Conservation (phyloP, 768 basidiomycete species). For the Cystofilobasidium ferigula region DNA sequence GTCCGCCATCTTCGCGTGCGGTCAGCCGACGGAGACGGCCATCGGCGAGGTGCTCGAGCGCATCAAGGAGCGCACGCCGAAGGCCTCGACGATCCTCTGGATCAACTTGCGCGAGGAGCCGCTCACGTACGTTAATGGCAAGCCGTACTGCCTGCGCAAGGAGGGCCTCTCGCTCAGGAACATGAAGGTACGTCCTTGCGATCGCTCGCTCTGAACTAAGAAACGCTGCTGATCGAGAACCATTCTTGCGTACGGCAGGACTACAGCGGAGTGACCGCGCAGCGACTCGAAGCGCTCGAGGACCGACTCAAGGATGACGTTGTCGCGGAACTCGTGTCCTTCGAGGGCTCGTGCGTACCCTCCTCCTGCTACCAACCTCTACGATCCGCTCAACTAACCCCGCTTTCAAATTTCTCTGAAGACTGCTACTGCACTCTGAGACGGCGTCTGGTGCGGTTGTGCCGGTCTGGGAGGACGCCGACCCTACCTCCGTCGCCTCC, state of each 20-base stretch:
- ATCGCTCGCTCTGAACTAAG: too few relatives aligned
- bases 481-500: slow-evolving; percentile 57
- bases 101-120: slow-evolving; percentile 79
- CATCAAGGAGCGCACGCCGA: slow-evolving; percentile 53
- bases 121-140: slow-evolving; percentile 81
- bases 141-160: slow-evolving; percentile 72
- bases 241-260: too few relatives aligned
- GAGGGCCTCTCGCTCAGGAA: slow-evolving; percentile 80
- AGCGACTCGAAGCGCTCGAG: slow-evolving; percentile 78
- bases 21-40: slow-evolving; percentile 81
- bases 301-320: slow-evolving; percentile 83
- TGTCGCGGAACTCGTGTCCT: slow-evolving; percentile 63
- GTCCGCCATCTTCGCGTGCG: slow-evolving; percentile 78
- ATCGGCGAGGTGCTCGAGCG: slow-evolving; percentile 63
- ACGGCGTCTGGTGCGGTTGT: slow-evolving; percentile 73
- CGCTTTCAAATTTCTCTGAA: slow-evolving; percentile 32
- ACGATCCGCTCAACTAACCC: background rate
- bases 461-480: slow-evolving; percentile 89
- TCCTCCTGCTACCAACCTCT: background rate
- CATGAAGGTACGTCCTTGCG: slow-evolving; percentile 62
- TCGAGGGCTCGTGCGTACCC: slow-evolving; percentile 60
- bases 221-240: too few relatives aligned
- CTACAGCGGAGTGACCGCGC: slow-evolving; percentile 87
- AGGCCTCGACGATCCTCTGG: slow-evolving; percentile 63
- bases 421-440: slow-evolving; percentile 81